phyloP scores from a whole-genome alignment of 176 grass and related monocot species.

The Panicum miliaceum region DNA sequence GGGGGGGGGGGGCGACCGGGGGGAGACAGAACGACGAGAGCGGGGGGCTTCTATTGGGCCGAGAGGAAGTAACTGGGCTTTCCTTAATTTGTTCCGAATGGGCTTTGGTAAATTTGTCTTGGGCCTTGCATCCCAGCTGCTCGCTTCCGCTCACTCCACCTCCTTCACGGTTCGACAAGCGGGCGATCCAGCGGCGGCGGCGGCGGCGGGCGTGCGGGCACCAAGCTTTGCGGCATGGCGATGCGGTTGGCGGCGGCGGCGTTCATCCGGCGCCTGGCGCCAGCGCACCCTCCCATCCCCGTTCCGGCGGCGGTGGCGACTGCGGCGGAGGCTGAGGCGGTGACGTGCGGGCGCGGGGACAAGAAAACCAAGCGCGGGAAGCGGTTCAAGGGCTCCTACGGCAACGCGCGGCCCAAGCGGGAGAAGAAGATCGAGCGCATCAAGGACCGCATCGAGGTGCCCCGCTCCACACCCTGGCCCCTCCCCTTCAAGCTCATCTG shows the following conservation, averaged over 20 bases:
- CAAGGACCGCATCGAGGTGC: slow-evolving; percentile 98
- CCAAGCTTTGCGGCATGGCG: slow-evolving; percentile 54
- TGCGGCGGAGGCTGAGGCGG: slow-evolving; percentile 47
- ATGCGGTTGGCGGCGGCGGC: slow-evolving; percentile 58
- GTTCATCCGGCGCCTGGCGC: slow-evolving; percentile 47
- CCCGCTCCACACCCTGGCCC: slow-evolving; percentile 92
- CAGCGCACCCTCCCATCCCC: slow-evolving; percentile 22
- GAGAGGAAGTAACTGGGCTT: not conserved
- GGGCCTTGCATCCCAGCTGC: slow-evolving; percentile 29
- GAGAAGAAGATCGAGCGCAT: slow-evolving; percentile 95
- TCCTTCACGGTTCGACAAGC: not conserved
- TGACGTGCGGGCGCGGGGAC: slow-evolving; percentile 92
- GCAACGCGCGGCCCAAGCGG: slow-evolving; percentile 80
- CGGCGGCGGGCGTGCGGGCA: slow-evolving; percentile 29
- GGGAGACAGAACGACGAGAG: no score
- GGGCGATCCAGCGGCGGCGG: slow-evolving; percentile 40
- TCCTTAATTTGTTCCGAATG: not conserved
- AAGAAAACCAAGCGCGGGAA: slow-evolving; percentile 97
- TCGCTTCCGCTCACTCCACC: not conserved
- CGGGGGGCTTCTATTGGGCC: not conserved
- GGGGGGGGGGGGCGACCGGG: no score
- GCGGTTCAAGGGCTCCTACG: slow-evolving; percentile 97
- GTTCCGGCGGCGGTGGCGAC: slow-evolving; percentile 41
- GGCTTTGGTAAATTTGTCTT: not conserved
- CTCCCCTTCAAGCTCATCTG: slow-evolving; percentile 98